Conservation (phyloP, 768 basidiomycete species). For the Suillus ampliporus region DNA sequence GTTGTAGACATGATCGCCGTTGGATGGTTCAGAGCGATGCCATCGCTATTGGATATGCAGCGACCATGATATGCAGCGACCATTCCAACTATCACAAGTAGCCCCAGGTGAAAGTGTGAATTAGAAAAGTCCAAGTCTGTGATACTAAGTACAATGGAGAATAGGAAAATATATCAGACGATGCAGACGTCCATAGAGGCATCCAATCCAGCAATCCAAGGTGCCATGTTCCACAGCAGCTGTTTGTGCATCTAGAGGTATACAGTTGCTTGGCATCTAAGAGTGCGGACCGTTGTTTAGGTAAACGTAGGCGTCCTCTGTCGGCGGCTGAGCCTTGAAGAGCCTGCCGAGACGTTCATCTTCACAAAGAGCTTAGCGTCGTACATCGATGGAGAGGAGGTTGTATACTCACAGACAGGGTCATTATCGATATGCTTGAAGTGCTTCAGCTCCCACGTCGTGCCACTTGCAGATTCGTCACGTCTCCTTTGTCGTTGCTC, state of each 20-base stretch:
- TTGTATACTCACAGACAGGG: conserved; percentile 62
- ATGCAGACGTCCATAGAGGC: not conserved
- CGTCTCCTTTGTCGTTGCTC: conserved; percentile 89
- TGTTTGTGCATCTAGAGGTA: conserved; percentile 3
- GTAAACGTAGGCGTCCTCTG: conserved; percentile 81
- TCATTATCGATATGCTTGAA: conserved; percentile 76
- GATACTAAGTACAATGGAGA: not conserved
- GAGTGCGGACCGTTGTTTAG: conserved; percentile 53
- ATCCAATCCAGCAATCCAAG: not conserved
- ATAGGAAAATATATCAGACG: not conserved
- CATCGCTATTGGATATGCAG: not conserved
- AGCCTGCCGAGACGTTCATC: conserved; percentile 70
- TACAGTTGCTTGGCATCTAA: conserved; percentile 19
- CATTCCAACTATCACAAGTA: too few species aligned
- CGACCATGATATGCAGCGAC: not conserved
- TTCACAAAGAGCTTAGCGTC: conserved; percentile 26
- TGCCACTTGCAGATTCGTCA: conserved; percentile 78
- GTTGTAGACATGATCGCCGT: not conserved
- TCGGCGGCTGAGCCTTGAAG: conserved; percentile 66
- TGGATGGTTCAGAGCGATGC: not conserved
- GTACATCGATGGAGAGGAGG: not conserved
- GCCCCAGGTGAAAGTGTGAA: not conserved
- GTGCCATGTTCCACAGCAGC: not conserved
- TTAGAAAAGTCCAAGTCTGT: conserved; percentile 1
- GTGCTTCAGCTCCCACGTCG: conserved; percentile 77